These are phyloP conservation scores for Phellopilus nigrolimitatus DNA, from an alignment of 1,284 basidiomycete genomes.

Conservation along the genomic window DNA sequence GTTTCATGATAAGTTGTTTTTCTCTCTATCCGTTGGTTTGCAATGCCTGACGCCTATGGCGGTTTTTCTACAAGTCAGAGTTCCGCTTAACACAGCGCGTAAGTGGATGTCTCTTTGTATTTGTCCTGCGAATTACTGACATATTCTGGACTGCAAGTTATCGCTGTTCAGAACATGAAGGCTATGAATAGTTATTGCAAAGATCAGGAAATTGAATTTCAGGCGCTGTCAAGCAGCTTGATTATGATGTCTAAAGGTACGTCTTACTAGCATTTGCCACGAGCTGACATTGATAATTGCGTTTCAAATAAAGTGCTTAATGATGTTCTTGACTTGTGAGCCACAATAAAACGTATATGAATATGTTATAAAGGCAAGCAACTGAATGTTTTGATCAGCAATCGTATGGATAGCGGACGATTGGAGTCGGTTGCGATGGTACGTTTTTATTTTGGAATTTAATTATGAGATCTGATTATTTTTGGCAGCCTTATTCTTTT, in stretches of 20 bases:
- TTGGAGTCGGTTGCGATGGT: conserved; percentile 69
- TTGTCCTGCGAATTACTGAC: not conserved
- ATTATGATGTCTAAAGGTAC: conserved; percentile 81
- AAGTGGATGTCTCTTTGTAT: conserved; percentile 28
- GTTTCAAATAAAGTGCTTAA: conserved; percentile 59
- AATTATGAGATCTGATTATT: conserved; percentile 5
- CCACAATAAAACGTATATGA: conserved; percentile 7
- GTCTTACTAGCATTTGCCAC: conserved; percentile 15
- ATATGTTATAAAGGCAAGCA: not conserved
- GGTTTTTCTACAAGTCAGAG: conserved; percentile 63
- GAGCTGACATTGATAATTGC: conserved; percentile 2
- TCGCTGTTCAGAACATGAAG: conserved; percentile 46
- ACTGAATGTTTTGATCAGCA: conserved; percentile 25
- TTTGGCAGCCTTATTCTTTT: conserved; percentile 67
- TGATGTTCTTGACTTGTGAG: conserved; percentile 81
- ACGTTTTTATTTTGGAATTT: conserved; percentile 12
- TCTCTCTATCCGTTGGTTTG: conserved; percentile 20
- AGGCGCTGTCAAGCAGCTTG: conserved; percentile 41
- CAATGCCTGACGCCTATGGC: conserved; percentile 20
- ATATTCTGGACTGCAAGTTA: conserved; percentile 24
- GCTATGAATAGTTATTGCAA: conserved; percentile 29
- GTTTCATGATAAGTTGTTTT: conserved; percentile 57
- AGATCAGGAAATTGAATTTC: conserved; percentile 34
- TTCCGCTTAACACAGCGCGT: conserved; percentile 88
- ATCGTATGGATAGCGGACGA: conserved; percentile 74